Conservation (phyloP, 2,329 filamentous ascomycete species). For the Colletotrichum coccodes region DNA sequence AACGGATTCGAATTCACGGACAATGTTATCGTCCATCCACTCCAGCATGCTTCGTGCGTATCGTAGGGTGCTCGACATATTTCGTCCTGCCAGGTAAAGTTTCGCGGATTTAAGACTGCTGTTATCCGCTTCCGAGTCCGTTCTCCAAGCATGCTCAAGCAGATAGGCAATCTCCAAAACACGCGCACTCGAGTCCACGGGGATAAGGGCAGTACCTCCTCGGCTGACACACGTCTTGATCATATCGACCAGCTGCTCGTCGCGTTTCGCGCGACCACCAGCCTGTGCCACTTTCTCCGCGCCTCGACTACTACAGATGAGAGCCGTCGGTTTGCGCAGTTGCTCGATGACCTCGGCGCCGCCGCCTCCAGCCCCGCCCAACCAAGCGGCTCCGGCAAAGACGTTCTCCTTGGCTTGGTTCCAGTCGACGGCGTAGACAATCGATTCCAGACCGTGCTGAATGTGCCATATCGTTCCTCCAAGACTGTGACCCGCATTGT, state of each 20-base stretch:
- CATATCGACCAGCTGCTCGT: conserved; percentile 85
- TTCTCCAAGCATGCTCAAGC: conserved; percentile 90
- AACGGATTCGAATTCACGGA: conserved; percentile 87
- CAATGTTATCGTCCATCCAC: conserved; percentile 98
- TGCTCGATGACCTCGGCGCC: conserved; percentile 94
- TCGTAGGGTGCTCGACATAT: conserved; percentile 87
- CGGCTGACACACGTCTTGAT: conserved; percentile 81
- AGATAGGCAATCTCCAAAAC: conserved; percentile 93
- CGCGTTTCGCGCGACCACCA: conserved; percentile 81
- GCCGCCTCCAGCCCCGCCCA: conserved; percentile 82
- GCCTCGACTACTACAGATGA: conserved; percentile 91
- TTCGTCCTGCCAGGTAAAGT: conserved; percentile 87
- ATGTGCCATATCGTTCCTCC: conserved; percentile 99
- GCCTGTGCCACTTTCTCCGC: conserved; percentile 76
- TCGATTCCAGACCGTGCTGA: conserved; percentile 94
- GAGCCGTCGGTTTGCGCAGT: conserved; percentile 88
- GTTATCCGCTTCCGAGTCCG: conserved; percentile 64
- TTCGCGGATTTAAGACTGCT: conserved; percentile 63
- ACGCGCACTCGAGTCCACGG: conserved; percentile 94
- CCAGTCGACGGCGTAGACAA: conserved; percentile 98
- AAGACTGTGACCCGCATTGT: conserved; percentile 94
- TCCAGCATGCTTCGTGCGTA: conserved; percentile 96
- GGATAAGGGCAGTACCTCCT: conserved; percentile 92
- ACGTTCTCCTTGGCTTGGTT: conserved; percentile 98
- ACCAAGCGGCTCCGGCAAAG: conserved; percentile 91